phyloP scores from a whole-genome alignment of 2,329 filamentous ascomycete species.

The Aspergillus fumigatiaffinis region DNA sequence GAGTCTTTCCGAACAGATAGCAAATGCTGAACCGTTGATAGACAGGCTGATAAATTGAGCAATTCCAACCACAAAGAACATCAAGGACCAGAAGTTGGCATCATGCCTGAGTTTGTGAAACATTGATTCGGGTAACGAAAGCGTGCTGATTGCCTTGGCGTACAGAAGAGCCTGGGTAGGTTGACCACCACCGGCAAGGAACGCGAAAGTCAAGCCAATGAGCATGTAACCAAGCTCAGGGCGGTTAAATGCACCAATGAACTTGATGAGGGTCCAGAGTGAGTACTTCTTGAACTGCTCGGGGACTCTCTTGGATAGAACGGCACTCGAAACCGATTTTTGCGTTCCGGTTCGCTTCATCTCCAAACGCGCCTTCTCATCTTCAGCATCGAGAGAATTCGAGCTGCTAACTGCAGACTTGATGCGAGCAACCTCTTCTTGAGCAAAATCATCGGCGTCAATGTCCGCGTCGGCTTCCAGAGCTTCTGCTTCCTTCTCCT shows the following conservation, averaged over 20 bases:
- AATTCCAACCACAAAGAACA: slow-evolving; percentile 82
- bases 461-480: slow-evolving; percentile 23
- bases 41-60: slow-evolving; percentile 67
- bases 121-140: slow-evolving; percentile 55
- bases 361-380: slow-evolving; percentile 27
- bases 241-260: slow-evolving; percentile 76
- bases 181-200: slow-evolving; percentile 77
- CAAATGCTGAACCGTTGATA: slow-evolving; percentile 70
- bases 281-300: slow-evolving; percentile 59
- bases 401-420: slow-evolving; percentile 31
- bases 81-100: slow-evolving; percentile 79
- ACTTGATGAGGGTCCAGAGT: slow-evolving; percentile 70
- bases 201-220: slow-evolving; percentile 66
- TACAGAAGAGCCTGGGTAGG: slow-evolving; percentile 78
- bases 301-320: slow-evolving; percentile 55
- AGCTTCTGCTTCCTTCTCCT: slow-evolving; percentile 45
- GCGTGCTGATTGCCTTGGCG: slow-evolving; percentile 75
- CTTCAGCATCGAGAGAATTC: slow-evolving; percentile 24
- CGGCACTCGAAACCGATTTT: slow-evolving; percentile 63
- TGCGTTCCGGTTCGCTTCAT: slow-evolving; percentile 45
- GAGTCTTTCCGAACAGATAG: slow-evolving; percentile 79
- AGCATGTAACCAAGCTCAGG: slow-evolving; percentile 69
- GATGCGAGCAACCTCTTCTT: slow-evolving; percentile 28
- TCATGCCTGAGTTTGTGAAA: slow-evolving; percentile 60
- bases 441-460: slow-evolving; percentile 19